These are phyloP conservation scores for Paracoccidioides brasiliensis DNA, from an alignment of 2,329 filamentous ascomycete species.

Conservation along the genomic window DNA sequence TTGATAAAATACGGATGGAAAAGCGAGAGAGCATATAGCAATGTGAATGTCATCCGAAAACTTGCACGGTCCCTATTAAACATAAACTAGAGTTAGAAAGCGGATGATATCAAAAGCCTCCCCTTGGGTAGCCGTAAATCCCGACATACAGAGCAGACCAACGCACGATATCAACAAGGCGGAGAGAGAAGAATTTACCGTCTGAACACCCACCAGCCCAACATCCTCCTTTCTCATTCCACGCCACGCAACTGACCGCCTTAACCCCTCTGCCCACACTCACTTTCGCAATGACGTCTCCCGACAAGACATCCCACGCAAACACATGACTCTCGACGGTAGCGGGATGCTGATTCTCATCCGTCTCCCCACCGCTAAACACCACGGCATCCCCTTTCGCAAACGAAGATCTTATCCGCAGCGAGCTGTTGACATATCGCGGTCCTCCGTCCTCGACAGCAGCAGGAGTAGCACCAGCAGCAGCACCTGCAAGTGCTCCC, in stretches of 20 bases:
- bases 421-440: slow-evolving; percentile 49
- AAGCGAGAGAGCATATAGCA: background rate
- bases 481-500: slow-evolving; percentile 14
- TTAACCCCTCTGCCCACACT: slow-evolving; percentile 28
- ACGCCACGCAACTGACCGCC: slow-evolving; percentile 34
- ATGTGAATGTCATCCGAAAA: slow-evolving; percentile 5
- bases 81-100: no score
- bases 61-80: slow-evolving; percentile 5
- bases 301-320: slow-evolving; percentile 74
- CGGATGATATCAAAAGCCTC: background rate
- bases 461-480: background rate
- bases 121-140: background rate
- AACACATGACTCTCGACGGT: slow-evolving; percentile 23
- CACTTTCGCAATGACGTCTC: slow-evolving; percentile 52
- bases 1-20: no score
- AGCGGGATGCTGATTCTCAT: slow-evolving; percentile 36
- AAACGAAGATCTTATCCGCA: slow-evolving; percentile 63
- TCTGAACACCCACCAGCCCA: slow-evolving; percentile 32
- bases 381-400: slow-evolving; percentile 66
- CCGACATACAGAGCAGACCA: background rate
- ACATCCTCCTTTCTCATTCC: slow-evolving; percentile 28
- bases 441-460: background rate
- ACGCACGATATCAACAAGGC: background rate
- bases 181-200: slow-evolving; percentile 18
- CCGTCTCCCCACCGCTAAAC: slow-evolving; percentile 65